Conservation (phyloP, 2,329 filamentous ascomycete genomes). For the Hypoxylon sp. region DNA sequence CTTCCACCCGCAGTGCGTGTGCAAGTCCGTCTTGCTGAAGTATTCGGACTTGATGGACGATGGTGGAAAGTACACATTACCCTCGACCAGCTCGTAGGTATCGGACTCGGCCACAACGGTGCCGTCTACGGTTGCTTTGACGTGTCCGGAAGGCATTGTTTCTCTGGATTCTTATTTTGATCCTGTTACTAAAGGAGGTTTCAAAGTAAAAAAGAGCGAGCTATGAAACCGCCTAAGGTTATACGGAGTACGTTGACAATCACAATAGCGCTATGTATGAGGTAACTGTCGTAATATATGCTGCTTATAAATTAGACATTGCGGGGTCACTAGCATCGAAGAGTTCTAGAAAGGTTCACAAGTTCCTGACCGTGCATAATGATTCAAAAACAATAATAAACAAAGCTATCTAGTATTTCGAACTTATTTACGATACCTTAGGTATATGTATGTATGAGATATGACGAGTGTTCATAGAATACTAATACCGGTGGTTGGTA, state of each 20-base stretch:
- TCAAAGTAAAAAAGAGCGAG: not conserved
- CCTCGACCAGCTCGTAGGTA: slow-evolving; percentile 70
- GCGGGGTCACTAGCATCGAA: slow-evolving; percentile 21
- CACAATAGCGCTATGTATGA: not conserved
- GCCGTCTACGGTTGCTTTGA: slow-evolving; percentile 64
- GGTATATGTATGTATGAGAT: not conserved
- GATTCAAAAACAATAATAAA: not conserved
- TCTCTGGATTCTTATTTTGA: slow-evolving; percentile 35
- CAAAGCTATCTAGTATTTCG: not conserved
- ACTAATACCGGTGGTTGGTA: not conserved
- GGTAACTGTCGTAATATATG: not conserved
- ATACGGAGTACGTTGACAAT: not conserved
- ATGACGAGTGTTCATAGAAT: not conserved
- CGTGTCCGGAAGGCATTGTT: slow-evolving; percentile 53
- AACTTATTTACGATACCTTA: not conserved
- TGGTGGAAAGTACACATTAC: slow-evolving; percentile 70
- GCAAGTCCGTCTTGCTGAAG: slow-evolving; percentile 62
- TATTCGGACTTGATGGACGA: slow-evolving; percentile 61
- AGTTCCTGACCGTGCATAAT: not conserved
- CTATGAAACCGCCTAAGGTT: too few relatives aligned
- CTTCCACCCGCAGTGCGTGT: slow-evolving; percentile 70
- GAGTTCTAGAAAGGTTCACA: slow-evolving; percentile 14
- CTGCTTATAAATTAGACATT: slow-evolving; percentile 5
- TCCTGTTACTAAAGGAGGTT: slow-evolving; percentile 11
- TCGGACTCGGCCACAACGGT: slow-evolving; percentile 65